Percentiles rank a stretch among this genome's conserved stretches.
Evolutionary conservation across 2,329 filamentous ascomycete species (phyloP).

Genomic region (Sphaerulina populicola): DNA sequence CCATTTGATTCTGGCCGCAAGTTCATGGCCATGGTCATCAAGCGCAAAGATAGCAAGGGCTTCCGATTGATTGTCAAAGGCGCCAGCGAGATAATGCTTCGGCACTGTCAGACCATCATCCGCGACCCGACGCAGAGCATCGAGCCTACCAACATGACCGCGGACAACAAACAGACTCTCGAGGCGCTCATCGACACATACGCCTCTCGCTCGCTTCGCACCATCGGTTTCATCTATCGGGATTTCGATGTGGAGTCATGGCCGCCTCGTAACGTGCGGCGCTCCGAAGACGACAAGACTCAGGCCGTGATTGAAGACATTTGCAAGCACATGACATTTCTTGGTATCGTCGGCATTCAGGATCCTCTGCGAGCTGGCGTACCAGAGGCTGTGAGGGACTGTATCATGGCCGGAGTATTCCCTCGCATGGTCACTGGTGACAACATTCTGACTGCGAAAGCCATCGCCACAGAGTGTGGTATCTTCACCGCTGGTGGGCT

Average conservation of each 20-base stretch:
- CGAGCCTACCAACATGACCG: slow-evolving; percentile 45
- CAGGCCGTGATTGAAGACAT: slow-evolving; percentile 60
- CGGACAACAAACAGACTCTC: slow-evolving; percentile 51
- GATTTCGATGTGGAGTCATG: slow-evolving; percentile 63
- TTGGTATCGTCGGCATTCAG: slow-evolving; percentile 65
- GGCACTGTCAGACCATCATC: slow-evolving; percentile 46
- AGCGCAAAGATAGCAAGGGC: slow-evolving; percentile 43
- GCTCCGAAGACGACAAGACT: slow-evolving; percentile 52
- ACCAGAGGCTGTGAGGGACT: slow-evolving; percentile 57
- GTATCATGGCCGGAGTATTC: slow-evolving; percentile 59
- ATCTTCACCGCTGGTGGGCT: slow-evolving; percentile 45
- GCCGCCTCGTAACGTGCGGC: slow-evolving; percentile 60
- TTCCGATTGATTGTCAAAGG: slow-evolving; percentile 51
- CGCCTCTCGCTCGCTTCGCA: slow-evolving; percentile 69
- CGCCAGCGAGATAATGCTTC: slow-evolving; percentile 45
- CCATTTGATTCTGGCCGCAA: slow-evolving; percentile 59
- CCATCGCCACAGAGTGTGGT: slow-evolving; percentile 66
- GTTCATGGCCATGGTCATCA: slow-evolving; percentile 60
- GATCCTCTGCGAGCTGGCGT: slow-evolving; percentile 64
- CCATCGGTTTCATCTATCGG: slow-evolving; percentile 73
- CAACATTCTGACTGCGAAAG: slow-evolving; percentile 62
- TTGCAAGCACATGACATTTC: slow-evolving; percentile 64
- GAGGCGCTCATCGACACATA: slow-evolving; percentile 65
- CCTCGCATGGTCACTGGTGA: slow-evolving; percentile 70
- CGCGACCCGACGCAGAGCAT: slow-evolving; percentile 53